Evolutionary conservation across 768 basidiomycete genomes (phyloP), one percentile per base, ranked within the genome.

Genomic region (Auriscalpium microsporum): DNA sequence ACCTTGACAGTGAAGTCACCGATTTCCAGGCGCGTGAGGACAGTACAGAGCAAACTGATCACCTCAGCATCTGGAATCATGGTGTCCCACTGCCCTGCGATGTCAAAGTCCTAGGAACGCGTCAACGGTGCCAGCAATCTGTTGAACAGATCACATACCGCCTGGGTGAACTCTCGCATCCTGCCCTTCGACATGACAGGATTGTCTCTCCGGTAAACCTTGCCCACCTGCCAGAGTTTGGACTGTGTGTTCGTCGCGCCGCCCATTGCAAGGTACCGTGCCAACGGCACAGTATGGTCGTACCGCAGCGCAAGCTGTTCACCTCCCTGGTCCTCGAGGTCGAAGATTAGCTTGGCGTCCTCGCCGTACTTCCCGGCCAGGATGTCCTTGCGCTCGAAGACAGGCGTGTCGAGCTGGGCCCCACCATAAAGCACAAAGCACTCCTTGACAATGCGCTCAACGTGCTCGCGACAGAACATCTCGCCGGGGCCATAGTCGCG

Each of bases 151-250:
- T 10, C 16, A 73, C 82, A 62, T 61, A 94, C 92, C 59, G 95
- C 96, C 71, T 99, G 96, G 65, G 88, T 91, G 66, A 99, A 99
- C 73, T 99, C 96, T 56, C 96, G 82, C 94, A 99, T 96, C 28
- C 96, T 78, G 0, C 96, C 96, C 74, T 99, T 99, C 33, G 86
- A 87, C 87, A 98, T 94, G 55, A 94, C 94, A 0, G 96, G 96
- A 60, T 86, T 92, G 71, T 99, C 96, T 66, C 96, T 75, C 58
- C 96, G 77, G 71, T 98, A 99, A 17, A 99, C 96, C 72, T 98
- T 99, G n/a, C 94, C 94, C 50, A 99, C 85, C 69, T 98, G 96
- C 86, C 93, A 99, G 13, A 97, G 69, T 72, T 98, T 98, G 58
- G 84, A 74, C 62, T 84, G 83, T 7, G 79, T 73, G 62, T 69